These are phyloP conservation scores for Achlya hypogyna DNA, from an alignment of 352 stramenopile genomes.

Conservation along the genomic window DNA sequence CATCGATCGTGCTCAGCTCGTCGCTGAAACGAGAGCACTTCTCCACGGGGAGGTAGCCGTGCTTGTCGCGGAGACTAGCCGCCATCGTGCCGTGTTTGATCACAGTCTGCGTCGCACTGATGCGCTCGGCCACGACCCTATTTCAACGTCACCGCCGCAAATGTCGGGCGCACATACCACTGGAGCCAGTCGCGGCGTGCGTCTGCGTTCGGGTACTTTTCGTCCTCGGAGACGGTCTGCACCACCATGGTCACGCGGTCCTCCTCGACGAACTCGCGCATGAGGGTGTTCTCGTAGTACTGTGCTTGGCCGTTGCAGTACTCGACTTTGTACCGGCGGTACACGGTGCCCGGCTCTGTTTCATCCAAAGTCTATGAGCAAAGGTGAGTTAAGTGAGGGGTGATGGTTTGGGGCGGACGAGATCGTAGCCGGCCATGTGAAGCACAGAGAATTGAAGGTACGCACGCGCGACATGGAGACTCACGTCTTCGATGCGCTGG, in stretches of 20 bases:
- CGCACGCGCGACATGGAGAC: background rate
- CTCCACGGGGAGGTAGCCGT: background rate
- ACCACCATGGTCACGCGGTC: slow-evolving; percentile 9
- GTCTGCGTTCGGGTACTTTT: background rate
- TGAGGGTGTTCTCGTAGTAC: slow-evolving; percentile 16
- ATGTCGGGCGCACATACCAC: background rate
- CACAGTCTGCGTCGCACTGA: background rate
- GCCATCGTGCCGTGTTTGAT: background rate
- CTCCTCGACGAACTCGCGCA: slow-evolving; percentile 5
- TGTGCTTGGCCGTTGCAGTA: background rate
- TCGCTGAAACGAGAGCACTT: background rate
- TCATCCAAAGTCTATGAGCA: background rate
- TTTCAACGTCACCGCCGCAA: background rate
- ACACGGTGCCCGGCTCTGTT: background rate
- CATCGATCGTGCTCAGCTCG: background rate
- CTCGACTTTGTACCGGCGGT: background rate
- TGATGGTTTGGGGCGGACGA: background rate
- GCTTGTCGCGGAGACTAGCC: background rate
- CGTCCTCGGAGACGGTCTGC: slow-evolving; percentile 1
- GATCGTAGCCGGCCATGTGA: background rate
- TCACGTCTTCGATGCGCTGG: slow-evolving; percentile 8
- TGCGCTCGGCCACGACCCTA: background rate
- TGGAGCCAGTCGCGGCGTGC: slow-evolving; percentile 2
- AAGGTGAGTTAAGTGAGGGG: background rate
- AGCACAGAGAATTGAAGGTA: background rate